Evolutionary conservation across 176 grass and related monocot species (phyloP).

Genomic region (Sorghum bicolor): Sorghum_bicolor_NCBIv3 NC_012873.2:68646501-68647000

Average conservation of each 20-base stretch:
- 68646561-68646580: too few species aligned
- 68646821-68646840: conserved; percentile 59
- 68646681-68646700: conserved; percentile 79
- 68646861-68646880: conserved; percentile 12
- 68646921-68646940: neutral
- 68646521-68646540: too few species aligned
- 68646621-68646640: conserved; percentile 92
- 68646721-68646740: neutral
- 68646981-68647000: neutral
- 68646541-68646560: too few species aligned
- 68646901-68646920: neutral
- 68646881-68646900: neutral
- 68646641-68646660: conserved; percentile 90
- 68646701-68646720: conserved; percentile 19
- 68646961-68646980: neutral
- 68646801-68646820: conserved; percentile 79
- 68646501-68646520: too few species aligned
- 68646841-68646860: conserved; percentile 67
- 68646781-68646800: conserved; percentile 88
- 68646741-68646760: neutral
- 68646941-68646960: neutral
- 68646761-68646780: conserved; percentile 48
- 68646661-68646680: conserved; percentile 92
- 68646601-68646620: conserved; percentile 96
- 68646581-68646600: conserved; percentile 78